These are phyloP conservation scores for Acacia pycnantha DNA, from an alignment of 331 rosid species.

Conservation along the genomic window DNA sequence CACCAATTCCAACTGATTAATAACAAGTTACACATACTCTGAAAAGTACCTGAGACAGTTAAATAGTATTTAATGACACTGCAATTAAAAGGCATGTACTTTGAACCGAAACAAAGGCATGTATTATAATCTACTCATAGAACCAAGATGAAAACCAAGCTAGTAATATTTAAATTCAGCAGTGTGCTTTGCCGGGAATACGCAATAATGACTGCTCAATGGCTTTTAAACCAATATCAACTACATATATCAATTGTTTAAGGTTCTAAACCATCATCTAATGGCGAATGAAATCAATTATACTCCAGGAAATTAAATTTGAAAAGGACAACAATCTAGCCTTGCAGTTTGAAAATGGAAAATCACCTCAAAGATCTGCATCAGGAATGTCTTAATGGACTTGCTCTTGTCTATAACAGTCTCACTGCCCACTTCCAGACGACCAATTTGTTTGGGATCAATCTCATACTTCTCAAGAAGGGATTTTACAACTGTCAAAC, in stretches of 20 bases:
- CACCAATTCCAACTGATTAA: slow-evolving; percentile 16
- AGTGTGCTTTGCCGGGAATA: background rate
- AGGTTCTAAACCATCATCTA: slow-evolving; percentile 9
- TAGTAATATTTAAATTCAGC: slow-evolving; percentile 20
- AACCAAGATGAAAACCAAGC: slow-evolving; percentile 24
- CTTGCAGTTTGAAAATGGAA: slow-evolving; percentile 13
- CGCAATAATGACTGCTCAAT: background rate
- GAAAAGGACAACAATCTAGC: slow-evolving; percentile 1
- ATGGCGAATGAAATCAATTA: background rate
- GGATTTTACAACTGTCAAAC: slow-evolving; percentile 84
- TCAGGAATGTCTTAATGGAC: slow-evolving; percentile 95
- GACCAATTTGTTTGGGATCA: slow-evolving; percentile 96
- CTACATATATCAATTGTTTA: background rate
- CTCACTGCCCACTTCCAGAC: slow-evolving; percentile 98
- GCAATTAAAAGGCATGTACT: background rate
- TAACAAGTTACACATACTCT: slow-evolving; percentile 5
- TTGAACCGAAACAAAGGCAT: background rate
- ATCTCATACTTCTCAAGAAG: slow-evolving; percentile 87
- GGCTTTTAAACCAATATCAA: slow-evolving; percentile 19
- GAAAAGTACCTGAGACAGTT: background rate
- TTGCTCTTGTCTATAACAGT: slow-evolving; percentile 99
- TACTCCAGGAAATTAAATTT: background rate
- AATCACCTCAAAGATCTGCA: slow-evolving; percentile 94
- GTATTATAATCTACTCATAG: background rate
- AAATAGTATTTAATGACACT: slow-evolving; percentile 3